Evolutionary conservation across 768 basidiomycete species (phyloP).

Genomic region (Exidia glandulosa): DNA sequence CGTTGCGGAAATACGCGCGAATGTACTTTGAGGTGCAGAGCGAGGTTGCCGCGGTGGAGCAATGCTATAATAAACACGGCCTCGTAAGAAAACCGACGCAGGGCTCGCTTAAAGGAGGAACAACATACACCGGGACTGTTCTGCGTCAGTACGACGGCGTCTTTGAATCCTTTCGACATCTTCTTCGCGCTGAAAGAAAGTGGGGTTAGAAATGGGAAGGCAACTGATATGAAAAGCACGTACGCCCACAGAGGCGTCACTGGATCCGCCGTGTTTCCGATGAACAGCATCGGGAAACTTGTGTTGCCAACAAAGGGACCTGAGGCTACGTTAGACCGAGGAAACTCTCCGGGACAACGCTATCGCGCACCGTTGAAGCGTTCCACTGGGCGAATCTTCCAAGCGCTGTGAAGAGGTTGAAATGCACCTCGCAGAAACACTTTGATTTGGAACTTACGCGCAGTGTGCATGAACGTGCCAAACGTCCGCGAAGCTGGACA

Average conservation of each 20-base stretch:
- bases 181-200: constrained; percentile 3
- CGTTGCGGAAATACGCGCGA: constrained; percentile 28
- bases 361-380: constrained; percentile 3
- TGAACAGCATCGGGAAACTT: not conserved
- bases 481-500: constrained; percentile 8
- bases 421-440: not conserved
- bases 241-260: constrained; percentile 7
- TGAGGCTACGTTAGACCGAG: not conserved
- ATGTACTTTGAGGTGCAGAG: constrained; percentile 25
- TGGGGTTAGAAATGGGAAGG: constrained; percentile 10
- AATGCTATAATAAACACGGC: constrained; percentile 15
- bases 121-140: constrained; percentile 6
- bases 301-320: not conserved
- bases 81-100: no score
- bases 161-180: constrained; percentile 2
- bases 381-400: constrained; percentile 7
- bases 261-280: constrained; percentile 6
- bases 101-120: no score
- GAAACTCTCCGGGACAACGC: not conserved
- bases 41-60: constrained; percentile 23
- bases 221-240: constrained; percentile 5
- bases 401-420: constrained; percentile 2
- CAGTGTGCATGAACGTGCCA: not conserved
- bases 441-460: not conserved
- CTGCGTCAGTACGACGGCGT: constrained; percentile 3